Base-by-base conservation (phyloP, 768 basidiomycete genomes). In the Collybiopsis luxurians region DNA sequence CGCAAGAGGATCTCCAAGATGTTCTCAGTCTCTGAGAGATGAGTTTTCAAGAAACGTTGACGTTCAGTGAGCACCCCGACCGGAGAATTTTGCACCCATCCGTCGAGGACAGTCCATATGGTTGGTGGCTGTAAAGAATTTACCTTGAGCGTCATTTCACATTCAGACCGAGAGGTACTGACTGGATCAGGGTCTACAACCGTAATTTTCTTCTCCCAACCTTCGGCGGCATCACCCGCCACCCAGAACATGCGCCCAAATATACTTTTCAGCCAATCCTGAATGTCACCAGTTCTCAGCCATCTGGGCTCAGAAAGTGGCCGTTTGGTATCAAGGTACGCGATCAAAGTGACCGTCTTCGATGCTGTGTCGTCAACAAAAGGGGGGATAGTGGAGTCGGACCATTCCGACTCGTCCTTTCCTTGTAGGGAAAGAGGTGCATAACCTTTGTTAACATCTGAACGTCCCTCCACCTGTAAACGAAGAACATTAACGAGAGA, bases 171-270 rank as follows among this genome's bases (percentile, higher is more conserved):
- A 21, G 30, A 19, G 57, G 39, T 45, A 50, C 91, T 64, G 69
- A 98, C 95, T 40, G 93, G 91, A 74, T 99, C 97, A 56, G 97
- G 96, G 76, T 98, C 95, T 27, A 84, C 82, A 23, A 98, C 90
- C 38, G 84, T 80, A 54, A 98, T 90, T 72, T 95, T 96, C 73
- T 88, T 93, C 72, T 90, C 89, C 97, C 97, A 99, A 9, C 90
- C 89, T 60, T 89, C 88, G n/a, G 86, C 84, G 12, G 86, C 89
- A 53, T 90, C 88, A 4, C 87, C 89, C 26, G 88, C 82, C 45
- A 88, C 86, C 89, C 89, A 91, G 66, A 91, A 90, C 86, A 90
- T 90, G 36, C 89, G 78, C 2, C 90, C 91, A 69, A 92, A 90
- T 79, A 92, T 91, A 63, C 83, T 90, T 69, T 85, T 84, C 63